A percentile compares a stretch with the other conserved stretches of the same genome.
Evolutionary conservation across 2,329 filamentous ascomycete genomes (phyloP).

Genomic region (Pezicula radicicola): DNA sequence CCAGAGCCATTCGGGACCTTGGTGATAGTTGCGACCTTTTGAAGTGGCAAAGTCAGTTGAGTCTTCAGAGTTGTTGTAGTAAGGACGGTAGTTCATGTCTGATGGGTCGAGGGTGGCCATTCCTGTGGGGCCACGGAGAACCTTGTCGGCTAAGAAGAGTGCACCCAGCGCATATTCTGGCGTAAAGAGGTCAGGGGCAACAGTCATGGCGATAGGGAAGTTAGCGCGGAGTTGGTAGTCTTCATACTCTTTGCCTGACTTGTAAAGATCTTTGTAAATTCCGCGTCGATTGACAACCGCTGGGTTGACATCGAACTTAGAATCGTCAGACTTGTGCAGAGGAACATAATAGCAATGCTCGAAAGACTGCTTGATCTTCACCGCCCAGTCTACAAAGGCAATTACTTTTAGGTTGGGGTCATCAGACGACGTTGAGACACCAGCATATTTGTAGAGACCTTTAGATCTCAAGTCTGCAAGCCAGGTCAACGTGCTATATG

Average conservation of each 20-base stretch:
- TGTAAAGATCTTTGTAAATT: slow-evolving; percentile 97
- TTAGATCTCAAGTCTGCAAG: slow-evolving; percentile 62
- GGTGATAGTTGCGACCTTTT: slow-evolving; percentile 96
- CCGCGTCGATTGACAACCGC: slow-evolving; percentile 82
- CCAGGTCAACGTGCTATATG: slow-evolving; percentile 89
- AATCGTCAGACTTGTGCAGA: slow-evolving; percentile 63
- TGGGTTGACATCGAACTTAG: slow-evolving; percentile 75
- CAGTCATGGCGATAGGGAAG: slow-evolving; percentile 93
- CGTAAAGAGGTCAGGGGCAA: slow-evolving; percentile 85
- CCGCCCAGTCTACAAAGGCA: slow-evolving; percentile 75
- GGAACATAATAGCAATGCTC: slow-evolving; percentile 92
- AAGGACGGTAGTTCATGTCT: slow-evolving; percentile 89
- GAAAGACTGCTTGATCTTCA: slow-evolving; percentile 78
- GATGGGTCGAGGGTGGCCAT: slow-evolving; percentile 94
- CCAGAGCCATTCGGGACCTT: slow-evolving; percentile 98
- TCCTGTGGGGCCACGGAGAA: slow-evolving; percentile 80
- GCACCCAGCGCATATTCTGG: slow-evolving; percentile 74
- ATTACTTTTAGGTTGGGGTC: slow-evolving; percentile 52
- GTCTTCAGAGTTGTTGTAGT: slow-evolving; percentile 95
- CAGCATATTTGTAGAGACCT: slow-evolving; percentile 69
- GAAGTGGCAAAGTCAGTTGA: slow-evolving; percentile 85
- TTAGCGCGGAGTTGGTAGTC: slow-evolving; percentile 96
- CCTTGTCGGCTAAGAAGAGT: slow-evolving; percentile 74
- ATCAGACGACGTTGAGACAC: slow-evolving; percentile 62
- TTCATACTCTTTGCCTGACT: slow-evolving; percentile 90